Evolutionary conservation across 345 rosid genomes (phyloP), one percentile per base, ranked within the genome.

Genomic region (Fremontodendron californicum): DNA sequence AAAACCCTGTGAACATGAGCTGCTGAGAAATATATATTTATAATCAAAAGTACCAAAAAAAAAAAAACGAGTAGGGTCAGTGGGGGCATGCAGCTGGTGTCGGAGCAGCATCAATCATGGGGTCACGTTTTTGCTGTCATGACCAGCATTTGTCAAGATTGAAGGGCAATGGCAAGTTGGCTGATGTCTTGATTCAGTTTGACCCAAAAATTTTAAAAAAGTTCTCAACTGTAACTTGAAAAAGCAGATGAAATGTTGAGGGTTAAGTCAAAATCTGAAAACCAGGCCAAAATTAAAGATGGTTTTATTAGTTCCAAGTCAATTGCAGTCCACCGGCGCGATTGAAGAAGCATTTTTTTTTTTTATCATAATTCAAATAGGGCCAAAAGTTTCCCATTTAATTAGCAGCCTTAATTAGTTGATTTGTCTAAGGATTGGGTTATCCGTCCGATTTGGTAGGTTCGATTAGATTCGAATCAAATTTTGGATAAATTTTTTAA

Each of bases 51-150:
- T n/a, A n/a, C n/a, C n/a, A n/a, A n/a, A n/a, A n/a, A n/a, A n/a
- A n/a, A n/a, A n/a, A n/a, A n/a, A n/a, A n/a, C n/a, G n/a, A n/a
- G 43, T 51, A 51, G 75, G 42, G 15, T 9, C 27, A 51, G 25
- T n/a, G 67, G 3, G 42, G 72, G 46, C 72, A 13, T 54, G 31
- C 40, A 33, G 65, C 13, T 72, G 48, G 31, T 70, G 77, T 37
- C 81, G 76, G 74, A 51, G 31, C 70, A 54, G 25, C 63, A 55
- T 39, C 82, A 29, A 58, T 68, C 76, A 63, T 58, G 82, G 81
- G 78, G 61, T 57, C 76, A 39, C 21, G 42, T 73, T 45, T 81
- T 78, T 75, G 77, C 73, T 75, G 8, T 78, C 86, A 75, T 74
- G 4, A 65, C 70, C 70, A 3, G 13, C 18, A 48, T 6, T 6